Percentiles rank a stretch among this genome's conserved stretches.
phyloP scores from a whole-genome alignment of 2,329 filamentous ascomycete species.

The Tolypocladium ophioglossoides region DNA sequence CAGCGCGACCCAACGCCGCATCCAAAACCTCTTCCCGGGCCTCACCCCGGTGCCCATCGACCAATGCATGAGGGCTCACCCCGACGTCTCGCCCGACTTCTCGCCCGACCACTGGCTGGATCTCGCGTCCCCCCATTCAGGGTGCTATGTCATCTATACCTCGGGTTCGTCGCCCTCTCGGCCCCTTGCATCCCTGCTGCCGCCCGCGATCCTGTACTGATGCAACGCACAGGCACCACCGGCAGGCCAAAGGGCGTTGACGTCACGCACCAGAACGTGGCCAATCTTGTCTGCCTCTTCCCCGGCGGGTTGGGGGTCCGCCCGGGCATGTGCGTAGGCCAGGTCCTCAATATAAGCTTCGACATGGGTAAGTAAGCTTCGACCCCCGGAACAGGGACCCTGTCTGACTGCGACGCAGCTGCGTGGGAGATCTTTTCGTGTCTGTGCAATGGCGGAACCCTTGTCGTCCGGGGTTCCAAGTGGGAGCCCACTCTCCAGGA shows the following conservation, averaged over 20 bases:
- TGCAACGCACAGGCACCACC: constrained; percentile 31
- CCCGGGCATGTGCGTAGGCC: constrained; percentile 39
- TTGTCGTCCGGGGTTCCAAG: constrained; percentile 38
- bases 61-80: constrained; percentile 4
- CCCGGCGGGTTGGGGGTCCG: constrained; percentile 41
- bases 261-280: constrained; percentile 42
- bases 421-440: constrained; percentile 51
- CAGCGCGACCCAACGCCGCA: constrained; percentile 21
- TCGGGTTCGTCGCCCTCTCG: constrained; percentile 26
- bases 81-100: constrained; percentile 1
- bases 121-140: constrained; percentile 23
- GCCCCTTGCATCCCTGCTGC: not conserved
- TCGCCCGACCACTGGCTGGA: constrained; percentile 14
- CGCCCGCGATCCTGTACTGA: not conserved
- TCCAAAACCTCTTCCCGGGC: constrained; percentile 14
- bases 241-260: constrained; percentile 49
- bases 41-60: constrained; percentile 18
- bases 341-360: constrained; percentile 47
- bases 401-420: constrained; percentile 23
- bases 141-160: constrained; percentile 43
- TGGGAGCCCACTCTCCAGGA: constrained; percentile 36
- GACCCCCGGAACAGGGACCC: not conserved
- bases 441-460: constrained; percentile 46
- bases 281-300: constrained; percentile 39
- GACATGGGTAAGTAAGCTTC: constrained; percentile 47